phyloP scores from a whole-genome alignment of 2,329 filamentous ascomycete species.

The Aureobasidium sp. region DNA sequence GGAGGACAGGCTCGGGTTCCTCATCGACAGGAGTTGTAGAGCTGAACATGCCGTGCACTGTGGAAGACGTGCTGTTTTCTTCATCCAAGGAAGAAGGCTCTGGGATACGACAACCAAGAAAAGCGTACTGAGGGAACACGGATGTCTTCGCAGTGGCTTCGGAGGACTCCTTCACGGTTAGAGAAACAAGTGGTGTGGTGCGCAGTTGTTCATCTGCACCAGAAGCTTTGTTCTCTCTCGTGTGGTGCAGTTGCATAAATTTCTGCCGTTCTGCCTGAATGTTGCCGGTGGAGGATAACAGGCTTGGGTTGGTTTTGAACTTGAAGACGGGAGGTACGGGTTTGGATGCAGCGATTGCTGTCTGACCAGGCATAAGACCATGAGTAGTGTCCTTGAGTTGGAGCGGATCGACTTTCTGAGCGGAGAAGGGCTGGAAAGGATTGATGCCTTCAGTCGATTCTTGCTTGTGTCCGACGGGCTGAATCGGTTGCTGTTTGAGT shows the following conservation, averaged over 20 bases:
- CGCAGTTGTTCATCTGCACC: slow-evolving; percentile 3
- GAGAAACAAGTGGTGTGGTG: slow-evolving; percentile 3
- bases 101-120: slow-evolving; percentile 19
- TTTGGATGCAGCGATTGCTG: neutral
- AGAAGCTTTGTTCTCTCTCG: neutral
- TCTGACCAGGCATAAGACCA: too few species aligned
- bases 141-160: neutral
- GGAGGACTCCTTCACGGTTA: neutral
- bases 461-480: neutral
- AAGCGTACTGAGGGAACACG: slow-evolving; percentile 18
- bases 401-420: neutral
- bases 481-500: neutral
- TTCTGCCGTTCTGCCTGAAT: neutral
- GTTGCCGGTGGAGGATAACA: neutral
- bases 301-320: neutral
- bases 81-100: neutral
- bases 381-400: neutral
- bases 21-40: neutral
- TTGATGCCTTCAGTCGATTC: neutral
- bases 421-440: neutral
- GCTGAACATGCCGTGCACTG: neutral
- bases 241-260: neutral
- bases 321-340: neutral
- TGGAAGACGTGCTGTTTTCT: neutral
- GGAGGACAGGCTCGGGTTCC: slow-evolving; percentile 28